A percentile compares a stretch with the other conserved stretches of the same genome.
Conservation (phyloP, 2,329 filamentous ascomycete species). For the Drechslera avenae region DNA sequence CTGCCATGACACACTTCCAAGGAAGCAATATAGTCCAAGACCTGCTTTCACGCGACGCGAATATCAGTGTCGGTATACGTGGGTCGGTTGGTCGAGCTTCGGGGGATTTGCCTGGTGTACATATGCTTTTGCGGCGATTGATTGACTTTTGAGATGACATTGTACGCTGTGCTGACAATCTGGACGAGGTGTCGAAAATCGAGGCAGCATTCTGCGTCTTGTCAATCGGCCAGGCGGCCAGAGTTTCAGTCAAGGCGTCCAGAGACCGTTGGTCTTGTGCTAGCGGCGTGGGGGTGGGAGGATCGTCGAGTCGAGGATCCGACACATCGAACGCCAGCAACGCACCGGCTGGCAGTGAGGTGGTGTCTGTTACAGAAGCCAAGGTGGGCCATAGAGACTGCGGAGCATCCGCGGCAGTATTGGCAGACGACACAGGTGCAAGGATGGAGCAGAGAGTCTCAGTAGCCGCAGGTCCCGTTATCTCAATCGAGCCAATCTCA, state of each 20-base stretch:
- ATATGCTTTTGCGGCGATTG: constrained; percentile 73
- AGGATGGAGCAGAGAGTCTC: constrained; percentile 76
- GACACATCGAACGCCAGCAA: constrained; percentile 73
- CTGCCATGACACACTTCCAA: constrained; percentile 83
- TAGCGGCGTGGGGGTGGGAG: constrained; percentile 61
- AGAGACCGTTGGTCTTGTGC: constrained; percentile 31
- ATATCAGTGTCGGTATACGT: constrained; percentile 75
- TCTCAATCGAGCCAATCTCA: constrained; percentile 73
- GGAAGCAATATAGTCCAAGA: constrained; percentile 85
- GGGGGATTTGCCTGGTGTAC: constrained; percentile 67
- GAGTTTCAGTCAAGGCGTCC: constrained; percentile 59
- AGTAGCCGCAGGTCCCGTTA: constrained; percentile 75
- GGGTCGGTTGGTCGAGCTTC: constrained; percentile 67
- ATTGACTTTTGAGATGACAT: constrained; percentile 79
- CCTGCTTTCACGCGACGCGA: constrained; percentile 61
- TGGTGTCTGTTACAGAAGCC: constrained; percentile 52
- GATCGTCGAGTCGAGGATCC: constrained; percentile 82
- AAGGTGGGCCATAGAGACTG: constrained; percentile 42
- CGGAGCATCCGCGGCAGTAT: constrained; percentile 36
- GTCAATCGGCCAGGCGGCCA: constrained; percentile 73
- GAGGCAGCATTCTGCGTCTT: constrained; percentile 52
- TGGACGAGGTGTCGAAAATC: constrained; percentile 71
- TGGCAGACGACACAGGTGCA: constrained; percentile 49
- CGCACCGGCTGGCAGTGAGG: constrained; percentile 70
- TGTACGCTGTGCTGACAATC: constrained; percentile 68